Conservation (phyloP, 1,139 yeast genomes). For the Debaryomycetaceae sp. region DNA sequence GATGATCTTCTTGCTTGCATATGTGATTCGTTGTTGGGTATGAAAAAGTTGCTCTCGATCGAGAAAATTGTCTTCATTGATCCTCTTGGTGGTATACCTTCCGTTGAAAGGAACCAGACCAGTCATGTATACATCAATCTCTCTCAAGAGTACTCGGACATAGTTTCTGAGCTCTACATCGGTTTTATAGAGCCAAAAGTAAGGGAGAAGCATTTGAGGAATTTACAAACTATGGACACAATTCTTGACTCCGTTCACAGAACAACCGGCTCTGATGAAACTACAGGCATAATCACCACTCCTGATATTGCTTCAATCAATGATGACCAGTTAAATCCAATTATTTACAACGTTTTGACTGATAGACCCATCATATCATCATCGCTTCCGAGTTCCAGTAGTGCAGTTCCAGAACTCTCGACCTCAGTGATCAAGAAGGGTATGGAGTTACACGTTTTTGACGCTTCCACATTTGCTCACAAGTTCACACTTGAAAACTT, state of each 20-base stretch:
- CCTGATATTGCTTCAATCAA: constrained; percentile 44
- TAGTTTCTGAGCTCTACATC: constrained; percentile 57
- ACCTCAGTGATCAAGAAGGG: constrained; percentile 86
- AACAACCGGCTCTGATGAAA: constrained; percentile 34
- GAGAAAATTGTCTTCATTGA: constrained; percentile 83
- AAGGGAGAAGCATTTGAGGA: constrained; percentile 52
- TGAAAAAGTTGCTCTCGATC: constrained; percentile 44
- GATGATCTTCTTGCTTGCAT: constrained; percentile 29
- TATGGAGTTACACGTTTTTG: constrained; percentile 55
- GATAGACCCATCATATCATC: constrained; percentile 93
- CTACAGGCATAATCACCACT: constrained; percentile 44
- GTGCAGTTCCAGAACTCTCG: constrained; percentile 59
- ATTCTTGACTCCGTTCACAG: constrained; percentile 28
- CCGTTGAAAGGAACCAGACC: constrained; percentile 72
- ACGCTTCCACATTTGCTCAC: constrained; percentile 25
- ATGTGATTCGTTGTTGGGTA: constrained; percentile 22
- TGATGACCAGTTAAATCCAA: constrained; percentile 62
- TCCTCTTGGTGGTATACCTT: constrained; percentile 85
- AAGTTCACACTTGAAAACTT: constrained; percentile 43
- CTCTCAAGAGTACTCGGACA: constrained; percentile 72
- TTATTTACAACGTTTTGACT: constrained; percentile 82
- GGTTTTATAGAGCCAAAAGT: constrained; percentile 45
- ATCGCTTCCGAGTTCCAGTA: constrained; percentile 75
- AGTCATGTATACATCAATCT: constrained; percentile 87
- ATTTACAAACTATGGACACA: constrained; percentile 52